phyloP scores from a whole-genome alignment of 345 rosid genomes.

The Jatropha curcas region DNA sequence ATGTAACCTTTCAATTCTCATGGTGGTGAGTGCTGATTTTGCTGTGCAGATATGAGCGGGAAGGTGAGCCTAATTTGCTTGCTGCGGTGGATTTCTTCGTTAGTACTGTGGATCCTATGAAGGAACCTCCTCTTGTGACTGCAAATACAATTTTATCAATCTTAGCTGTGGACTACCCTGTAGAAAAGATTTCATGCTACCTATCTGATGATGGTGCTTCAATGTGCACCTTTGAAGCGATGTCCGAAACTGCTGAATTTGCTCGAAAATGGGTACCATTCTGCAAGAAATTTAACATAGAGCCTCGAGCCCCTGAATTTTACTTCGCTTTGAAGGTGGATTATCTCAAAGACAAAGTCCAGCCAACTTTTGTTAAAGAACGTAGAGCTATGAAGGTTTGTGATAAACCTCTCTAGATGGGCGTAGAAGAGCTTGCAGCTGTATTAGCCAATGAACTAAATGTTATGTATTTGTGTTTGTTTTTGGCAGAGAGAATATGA shows the following conservation, averaged over 20 bases:
- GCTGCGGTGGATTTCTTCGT: constrained; percentile 86
- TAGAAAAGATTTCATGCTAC: constrained; percentile 91
- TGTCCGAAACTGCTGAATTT: constrained; percentile 63
- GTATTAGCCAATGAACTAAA: neutral
- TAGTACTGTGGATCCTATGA: constrained; percentile 97
- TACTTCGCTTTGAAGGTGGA: constrained; percentile 60
- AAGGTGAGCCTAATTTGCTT: constrained; percentile 89
- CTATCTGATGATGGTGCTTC: constrained; percentile 97
- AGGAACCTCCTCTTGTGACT: constrained; percentile 97
- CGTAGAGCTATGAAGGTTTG: constrained; percentile 95
- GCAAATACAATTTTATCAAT: constrained; percentile 87
- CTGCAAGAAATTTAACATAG: constrained; percentile 38
- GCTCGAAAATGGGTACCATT: constrained; percentile 37
- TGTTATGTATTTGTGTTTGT: constrained; percentile 7
- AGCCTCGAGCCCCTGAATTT: constrained; percentile 40
- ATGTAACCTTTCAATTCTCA: neutral
- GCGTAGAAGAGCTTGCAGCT: neutral
- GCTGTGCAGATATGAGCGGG: constrained; percentile 68
- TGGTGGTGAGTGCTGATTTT: constrained; percentile 1
- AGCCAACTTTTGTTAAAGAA: constrained; percentile 92
- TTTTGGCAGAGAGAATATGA: constrained; percentile 82
- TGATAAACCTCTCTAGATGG: neutral
- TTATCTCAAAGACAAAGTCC: constrained; percentile 96
- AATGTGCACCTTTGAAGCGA: constrained; percentile 87
- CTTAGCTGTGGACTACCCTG: constrained; percentile 94